Base-by-base conservation (phyloP, 192 early-diverging fungal genomes). In the Coemansia sp. region DNA sequence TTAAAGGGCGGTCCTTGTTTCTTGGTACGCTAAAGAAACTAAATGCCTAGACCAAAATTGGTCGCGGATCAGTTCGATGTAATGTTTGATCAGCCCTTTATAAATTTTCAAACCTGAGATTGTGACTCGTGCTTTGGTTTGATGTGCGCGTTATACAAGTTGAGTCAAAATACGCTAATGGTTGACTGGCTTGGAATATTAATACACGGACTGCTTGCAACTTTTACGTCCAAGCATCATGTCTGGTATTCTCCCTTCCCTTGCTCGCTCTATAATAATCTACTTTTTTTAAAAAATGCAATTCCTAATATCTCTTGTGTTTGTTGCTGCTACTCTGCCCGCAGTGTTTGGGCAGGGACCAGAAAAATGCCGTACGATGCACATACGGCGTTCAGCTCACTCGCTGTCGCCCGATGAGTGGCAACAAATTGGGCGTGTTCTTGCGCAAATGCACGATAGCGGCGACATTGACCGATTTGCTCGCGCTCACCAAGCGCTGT, bases 381-480 rank as follows among this genome's bases (percentile, higher is more conserved):
- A 54, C 23, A 56, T 60, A 7, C 76, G 76, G 3, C 63, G 67
- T 17, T 79, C 76, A 0, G 76, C 76, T 2, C 76, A 79, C 53
- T 63, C 63, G 9, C 67, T 79, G 4, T 70, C 71, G 1, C 44
- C 63, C 18, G 56, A 42, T 20, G 78, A 81, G 6, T 81, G 78
- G 78, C 68, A 66, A 34, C n/a, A 51, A 1, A 57, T 81, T 38
- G 48, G 50, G 2, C 2, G 42, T 4, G 78, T 81, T 1, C n/a
- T 81, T 2, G 36, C 58, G 24, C 24, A 74, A 34, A 42, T 81
- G 63, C 64, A 68, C 34, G 18, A 40, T 12, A 62, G 71, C 17
- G 78, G 78, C 0, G 62, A 68, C 6, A 64, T 81, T 34, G 73
- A 70, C 21, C 66, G 73, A 28, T 81, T 75, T 36, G 78, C 68